These are phyloP conservation scores for Alternaria solani DNA, from an alignment of 2,329 filamentous ascomycete genomes.

Conservation along the genomic window DNA sequence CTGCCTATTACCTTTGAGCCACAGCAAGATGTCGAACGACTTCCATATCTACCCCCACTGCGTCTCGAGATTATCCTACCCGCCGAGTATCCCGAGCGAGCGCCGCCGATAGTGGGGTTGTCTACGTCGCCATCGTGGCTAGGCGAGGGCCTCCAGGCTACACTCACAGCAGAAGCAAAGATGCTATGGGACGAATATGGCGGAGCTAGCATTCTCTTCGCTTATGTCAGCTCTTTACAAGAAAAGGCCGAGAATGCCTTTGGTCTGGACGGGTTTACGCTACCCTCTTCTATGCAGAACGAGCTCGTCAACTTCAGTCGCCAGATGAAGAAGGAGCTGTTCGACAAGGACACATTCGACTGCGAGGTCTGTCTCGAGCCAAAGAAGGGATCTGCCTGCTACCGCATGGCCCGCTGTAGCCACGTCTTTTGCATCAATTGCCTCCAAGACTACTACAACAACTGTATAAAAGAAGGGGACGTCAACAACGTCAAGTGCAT, in stretches of 20 bases:
- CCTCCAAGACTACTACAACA: constrained; percentile 87
- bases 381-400: constrained; percentile 84
- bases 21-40: constrained; percentile 52
- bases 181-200: constrained; percentile 69
- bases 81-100: constrained; percentile 62
- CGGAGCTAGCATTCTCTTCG: constrained; percentile 63
- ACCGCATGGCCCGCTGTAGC: constrained; percentile 81
- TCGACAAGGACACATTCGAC: constrained; percentile 84
- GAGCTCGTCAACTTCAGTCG: constrained; percentile 80
- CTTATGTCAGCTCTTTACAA: constrained; percentile 68
- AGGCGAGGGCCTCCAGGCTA: constrained; percentile 53
- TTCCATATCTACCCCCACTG: constrained; percentile 66
- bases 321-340: constrained; percentile 75
- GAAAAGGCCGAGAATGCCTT: constrained; percentile 65
- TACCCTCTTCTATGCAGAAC: constrained; percentile 66
- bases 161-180: constrained; percentile 57
- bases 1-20: constrained; percentile 48
- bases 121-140: constrained; percentile 63
- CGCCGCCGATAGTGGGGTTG: constrained; percentile 60
- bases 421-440: constrained; percentile 94
- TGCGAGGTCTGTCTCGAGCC: constrained; percentile 91
- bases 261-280: constrained; percentile 57
- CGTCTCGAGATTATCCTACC: constrained; percentile 62
- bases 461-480: constrained; percentile 85
- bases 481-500: constrained; percentile 81